Conservation (phyloP, 2,329 filamentous ascomycete genomes). For the Pyrenochaeta sp. region DNA sequence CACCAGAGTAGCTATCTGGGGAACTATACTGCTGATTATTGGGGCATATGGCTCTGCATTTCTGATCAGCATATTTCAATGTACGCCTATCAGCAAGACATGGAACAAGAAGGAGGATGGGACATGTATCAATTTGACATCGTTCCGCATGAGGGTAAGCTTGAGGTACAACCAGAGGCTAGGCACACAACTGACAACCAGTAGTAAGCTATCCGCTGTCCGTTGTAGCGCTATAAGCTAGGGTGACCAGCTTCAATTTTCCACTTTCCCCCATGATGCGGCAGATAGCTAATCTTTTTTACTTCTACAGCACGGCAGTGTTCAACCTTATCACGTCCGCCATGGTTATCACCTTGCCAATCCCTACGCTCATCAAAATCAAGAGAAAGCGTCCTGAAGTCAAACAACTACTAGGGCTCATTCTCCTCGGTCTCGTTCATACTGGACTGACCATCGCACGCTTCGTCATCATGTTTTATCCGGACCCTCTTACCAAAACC, state of each 20-base stretch:
- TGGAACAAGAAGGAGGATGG: constrained; percentile 13
- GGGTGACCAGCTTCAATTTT: not conserved
- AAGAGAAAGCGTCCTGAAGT: constrained; percentile 16
- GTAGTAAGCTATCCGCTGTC: not conserved
- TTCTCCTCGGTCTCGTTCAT: constrained; percentile 13
- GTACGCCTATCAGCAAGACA: constrained; percentile 10
- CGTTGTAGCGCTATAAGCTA: not conserved
- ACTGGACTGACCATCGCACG: constrained; percentile 14
- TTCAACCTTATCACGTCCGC: constrained; percentile 15
- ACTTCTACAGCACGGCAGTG: constrained; percentile 6
- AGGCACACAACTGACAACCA: not conserved
- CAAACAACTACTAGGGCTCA: constrained; percentile 8
- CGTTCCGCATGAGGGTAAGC: constrained; percentile 15
- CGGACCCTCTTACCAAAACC: constrained; percentile 9
- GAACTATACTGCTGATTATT: constrained; percentile 11
- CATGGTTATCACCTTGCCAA: constrained; percentile 15
- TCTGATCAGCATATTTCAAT: constrained; percentile 16
- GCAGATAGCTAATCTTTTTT: not conserved
- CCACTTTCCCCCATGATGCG: not conserved
- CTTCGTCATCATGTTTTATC: constrained; percentile 19
- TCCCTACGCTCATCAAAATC: constrained; percentile 13
- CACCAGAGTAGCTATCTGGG: constrained; percentile 11
- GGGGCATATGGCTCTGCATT: constrained; percentile 16
- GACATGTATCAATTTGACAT: constrained; percentile 9
- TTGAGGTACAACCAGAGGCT: not conserved